phyloP scores from a whole-genome alignment of 805 yeast genomes.

The Metschnikowia koreensis region DNA sequence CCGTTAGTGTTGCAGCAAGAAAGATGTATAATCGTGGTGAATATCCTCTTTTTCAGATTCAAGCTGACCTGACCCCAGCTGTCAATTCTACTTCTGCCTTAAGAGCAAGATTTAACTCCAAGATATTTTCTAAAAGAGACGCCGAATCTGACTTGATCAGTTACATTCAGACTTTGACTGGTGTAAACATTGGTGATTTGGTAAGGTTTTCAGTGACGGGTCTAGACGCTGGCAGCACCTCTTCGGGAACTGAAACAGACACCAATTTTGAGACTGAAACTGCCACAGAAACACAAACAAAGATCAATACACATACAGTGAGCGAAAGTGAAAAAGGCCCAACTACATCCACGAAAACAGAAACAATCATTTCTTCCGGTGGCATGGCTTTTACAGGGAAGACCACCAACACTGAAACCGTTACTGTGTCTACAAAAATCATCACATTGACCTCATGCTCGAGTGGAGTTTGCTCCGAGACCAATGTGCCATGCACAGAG shows the following conservation, averaged over 20 bases:
- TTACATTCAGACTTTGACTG: conserved; percentile 24
- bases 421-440: conserved; percentile 22
- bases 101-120: conserved; percentile 33
- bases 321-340: too few species aligned
- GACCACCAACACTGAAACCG: too few species aligned
- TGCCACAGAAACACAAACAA: too few species aligned
- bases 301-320: too few species aligned
- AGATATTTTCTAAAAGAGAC: conserved; percentile 33
- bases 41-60: conserved; percentile 30
- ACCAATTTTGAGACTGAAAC: too few species aligned
- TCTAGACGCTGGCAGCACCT: too few species aligned
- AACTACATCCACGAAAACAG: too few species aligned
- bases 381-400: too few species aligned
- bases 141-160: conserved; percentile 24
- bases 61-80: conserved; percentile 25
- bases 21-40: conserved; percentile 22
- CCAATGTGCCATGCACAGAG: conserved; percentile 15
- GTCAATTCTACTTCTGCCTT: conserved; percentile 41
- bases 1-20: conserved; percentile 34
- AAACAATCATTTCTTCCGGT: too few species aligned
- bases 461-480: conserved; percentile 11
- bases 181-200: conserved; percentile 17
- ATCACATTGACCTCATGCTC: conserved; percentile 26
- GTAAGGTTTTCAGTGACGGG: too few species aligned
- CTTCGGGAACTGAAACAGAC: too few species aligned